These are phyloP conservation scores for Ganoderma lingzhi DNA, from an alignment of 1,284 basidiomycete genomes.

Conservation along the genomic window DNA sequence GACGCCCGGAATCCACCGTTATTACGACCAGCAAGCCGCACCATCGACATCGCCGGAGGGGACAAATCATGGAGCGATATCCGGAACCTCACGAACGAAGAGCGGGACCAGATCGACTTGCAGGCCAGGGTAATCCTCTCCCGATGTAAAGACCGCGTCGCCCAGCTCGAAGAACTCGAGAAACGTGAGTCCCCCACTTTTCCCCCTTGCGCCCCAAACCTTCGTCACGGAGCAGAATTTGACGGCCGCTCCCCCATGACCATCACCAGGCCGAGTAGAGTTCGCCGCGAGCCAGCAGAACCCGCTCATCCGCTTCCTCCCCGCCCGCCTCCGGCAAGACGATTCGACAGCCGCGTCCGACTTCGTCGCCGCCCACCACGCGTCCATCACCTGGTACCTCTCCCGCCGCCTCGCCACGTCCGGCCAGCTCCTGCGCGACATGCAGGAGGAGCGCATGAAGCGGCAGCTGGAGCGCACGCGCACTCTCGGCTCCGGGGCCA, in stretches of 20 bases:
- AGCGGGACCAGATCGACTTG: constrained; percentile 91
- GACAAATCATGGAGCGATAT: constrained; percentile 72
- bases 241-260: not conserved
- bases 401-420: constrained; percentile 80
- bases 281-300: constrained; percentile 66
- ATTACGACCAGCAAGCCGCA: constrained; percentile 56
- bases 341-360: constrained; percentile 66
- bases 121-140: constrained; percentile 86
- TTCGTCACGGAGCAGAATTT: not conserved
- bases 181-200: constrained; percentile 64
- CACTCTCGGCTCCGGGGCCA: constrained; percentile 79
- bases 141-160: constrained; percentile 84
- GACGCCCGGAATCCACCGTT: constrained; percentile 63
- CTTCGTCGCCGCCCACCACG: constrained; percentile 83
- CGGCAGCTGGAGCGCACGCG: constrained; percentile 81
- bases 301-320: constrained; percentile 71
- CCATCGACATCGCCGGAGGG: constrained; percentile 61
- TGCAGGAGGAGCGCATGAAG: constrained; percentile 89
- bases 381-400: constrained; percentile 88
- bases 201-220: constrained; percentile 6
- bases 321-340: constrained; percentile 69
- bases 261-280: constrained; percentile 67
- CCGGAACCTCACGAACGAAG: constrained; percentile 81
- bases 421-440: constrained; percentile 81
- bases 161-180: constrained; percentile 86